Base-by-base conservation (phyloP, 1,284 basidiomycete species). In the Apiotrichum siamense region DNA sequence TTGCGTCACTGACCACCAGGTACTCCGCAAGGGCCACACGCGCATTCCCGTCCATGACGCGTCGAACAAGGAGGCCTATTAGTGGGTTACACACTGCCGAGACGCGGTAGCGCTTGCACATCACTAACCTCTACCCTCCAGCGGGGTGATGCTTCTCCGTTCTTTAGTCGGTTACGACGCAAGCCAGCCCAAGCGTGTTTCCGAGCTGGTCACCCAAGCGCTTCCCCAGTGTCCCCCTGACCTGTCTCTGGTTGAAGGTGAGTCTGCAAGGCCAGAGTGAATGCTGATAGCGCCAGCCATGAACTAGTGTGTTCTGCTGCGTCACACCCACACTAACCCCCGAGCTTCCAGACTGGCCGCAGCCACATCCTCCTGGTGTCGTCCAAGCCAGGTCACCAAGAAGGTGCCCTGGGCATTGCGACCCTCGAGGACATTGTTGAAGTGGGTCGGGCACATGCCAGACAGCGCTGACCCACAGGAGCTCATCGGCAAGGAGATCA, bases 361-460 rank as follows among this genome's bases (percentile, higher is more conserved):
- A 88, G 89, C 9, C 93, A 97, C 74, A 80, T 97, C 57, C 78
- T 97, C 18, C 78, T 97, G 18, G 82, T 97, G 10, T 89, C 87
- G 52, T 77, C 75, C 10, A 83, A 83, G 1, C 90, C 91, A 0
- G 91, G 91, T 0, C 69, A 79, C 42, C 77, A 84, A 18, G 37
- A 47, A 15, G 88, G 88, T 32, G 89, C 83, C 0, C 77, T 90
- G 18, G 88, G 88, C 23, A 81, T 89, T 0, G 80, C 88, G 39
- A 89, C 76, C 5, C 66, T 77, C 6, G 77, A 78, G 52, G 77
- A 78, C 53, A 74, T 77, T 17, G 74, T 78, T 13, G 77, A 78
- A 56, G 76, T 76, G 59, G 63, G 65, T 66, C 40, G n/a, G n/a
- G 10, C 24, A 23, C 10, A n/a, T 29, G 15, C 31, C 21, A 43